phyloP scores from a whole-genome alignment of 2,329 filamentous ascomycete species.

The Cordyceps sp. region DNA sequence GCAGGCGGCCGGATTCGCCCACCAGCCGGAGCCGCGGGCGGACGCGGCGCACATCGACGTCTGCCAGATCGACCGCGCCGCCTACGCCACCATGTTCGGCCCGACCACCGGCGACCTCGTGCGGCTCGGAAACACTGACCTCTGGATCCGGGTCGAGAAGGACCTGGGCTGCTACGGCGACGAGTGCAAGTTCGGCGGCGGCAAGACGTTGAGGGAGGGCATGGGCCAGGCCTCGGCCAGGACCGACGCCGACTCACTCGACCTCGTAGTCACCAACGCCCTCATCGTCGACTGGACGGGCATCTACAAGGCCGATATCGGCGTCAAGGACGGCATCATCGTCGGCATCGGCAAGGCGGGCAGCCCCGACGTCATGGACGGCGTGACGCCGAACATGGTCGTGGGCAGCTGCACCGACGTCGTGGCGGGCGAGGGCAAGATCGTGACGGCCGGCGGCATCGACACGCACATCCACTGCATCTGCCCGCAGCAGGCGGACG shows the following conservation, averaged over 20 bases:
- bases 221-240: conserved; percentile 86
- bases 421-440: conserved; percentile 77
- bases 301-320: conserved; percentile 94
- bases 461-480: conserved; percentile 92
- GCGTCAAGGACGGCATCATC: conserved; percentile 75
- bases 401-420: conserved; percentile 85
- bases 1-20: conserved; percentile 60
- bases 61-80: conserved; percentile 57
- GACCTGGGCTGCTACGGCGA: conserved; percentile 78
- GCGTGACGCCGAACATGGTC: conserved; percentile 61
- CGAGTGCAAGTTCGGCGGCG: conserved; percentile 88
- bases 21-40: conserved; percentile 48
- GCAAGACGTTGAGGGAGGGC: conserved; percentile 83
- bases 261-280: conserved; percentile 79
- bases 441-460: conserved; percentile 77
- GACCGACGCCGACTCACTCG: conserved; percentile 53
- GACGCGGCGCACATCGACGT: conserved; percentile 37
- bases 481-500: conserved; percentile 78
- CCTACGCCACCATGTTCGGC: conserved; percentile 81
- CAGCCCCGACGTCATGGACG: conserved; percentile 94
- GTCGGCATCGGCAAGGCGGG: conserved; percentile 86
- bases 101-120: conserved; percentile 82
- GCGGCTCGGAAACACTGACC: conserved; percentile 63
- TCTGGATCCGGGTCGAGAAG: conserved; percentile 82
- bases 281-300: conserved; percentile 81